Base-by-base conservation (phyloP, 345 rosid species). In the Heritiera fomes region DNA sequence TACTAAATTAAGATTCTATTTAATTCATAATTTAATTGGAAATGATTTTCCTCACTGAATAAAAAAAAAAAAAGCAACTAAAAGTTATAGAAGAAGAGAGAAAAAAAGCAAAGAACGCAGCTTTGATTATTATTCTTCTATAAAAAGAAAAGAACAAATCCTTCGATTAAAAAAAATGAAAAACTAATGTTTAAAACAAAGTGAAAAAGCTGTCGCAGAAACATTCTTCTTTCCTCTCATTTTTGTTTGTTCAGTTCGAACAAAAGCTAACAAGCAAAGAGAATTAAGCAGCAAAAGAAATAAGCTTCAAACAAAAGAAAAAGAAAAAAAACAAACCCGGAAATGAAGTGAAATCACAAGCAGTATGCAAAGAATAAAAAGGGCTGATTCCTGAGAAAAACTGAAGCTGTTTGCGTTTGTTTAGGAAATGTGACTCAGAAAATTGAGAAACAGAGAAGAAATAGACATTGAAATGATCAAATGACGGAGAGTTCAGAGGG, bases 401-500 rank as follows among this genome's bases (percentile, higher is more conserved):
- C 11, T 11, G 56, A 20, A 50, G 45, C 13, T 71, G 59, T 71
- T 30, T 14, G 60, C 14, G 73, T 38, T 38, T 38, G 38, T 15
- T 68, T 64, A 15, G 69, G 7, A 64, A 64, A 34, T 64, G n/a
- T 64, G 43, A 60, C 34, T 12, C 55, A 30, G 55, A 43, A 38
- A 81, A 82, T 38, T 82, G 32, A 46, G 28, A 46, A n/a, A 67
- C 30, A 12, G 66, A 63, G 43, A 63, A 64, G 46, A 64, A 34
- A 23, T 45, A 46, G 55, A 46, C 73, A 67, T 53, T 49, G 72
- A 34, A 34, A 34, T 34, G 38, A 34, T 34, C 38, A 67, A 67
- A 32, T 13, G 67, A 63, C 67, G 38, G 20, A 64, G 69, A 63
- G 3, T 64, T 38, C n/a, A 15, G 41, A 46, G 53, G 50, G 13